Evolutionary conservation across 2,329 filamentous ascomycete species (phyloP), one percentile per base, ranked within the genome.

Genomic region (Cordyceps pruinosa): DNA sequence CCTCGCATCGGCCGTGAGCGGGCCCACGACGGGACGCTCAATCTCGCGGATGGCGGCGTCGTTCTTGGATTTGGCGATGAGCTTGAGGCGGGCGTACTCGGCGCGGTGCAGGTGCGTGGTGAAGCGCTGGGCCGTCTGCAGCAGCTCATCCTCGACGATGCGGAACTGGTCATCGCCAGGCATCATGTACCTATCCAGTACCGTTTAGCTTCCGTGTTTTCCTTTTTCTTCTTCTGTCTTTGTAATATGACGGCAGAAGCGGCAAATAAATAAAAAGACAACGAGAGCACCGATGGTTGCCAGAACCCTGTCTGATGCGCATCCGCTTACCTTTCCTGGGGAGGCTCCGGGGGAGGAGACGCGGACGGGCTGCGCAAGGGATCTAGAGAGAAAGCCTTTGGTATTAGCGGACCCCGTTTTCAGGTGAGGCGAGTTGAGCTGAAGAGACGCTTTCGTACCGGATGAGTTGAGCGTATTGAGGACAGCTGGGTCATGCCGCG

Each of bases 101-200:
- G 84, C 87, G n/a, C 84, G 81, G 66, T 92, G 88, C 2, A 93
- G 78, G 68, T 91, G 88, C 5, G 80, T 79, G 0, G 89, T 93
- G 70, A 89, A 93, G 3, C 76, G 73, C 53, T 83, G 81, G 0
- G 89, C 89, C 0, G 84, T 81, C 17, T 79, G 73, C 21, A 87
- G 72, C 61, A 94, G 83, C 63, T 93, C 89, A 64, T 94, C 89
- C 69, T 93, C 89, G 0, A 94, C 89, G 87, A 93, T 92, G 64
- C 88, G 85, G 70, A 83, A 93, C 56, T 73, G 73, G 66, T 92
- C 88, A 68, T 94, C 89, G n/a, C 84, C 85, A 47, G 83, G 77
- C 2, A 76, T 73, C 87, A 93, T 91, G 67, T 77, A 77, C 30
- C 82, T 85, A 55, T 15, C n/a, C 3, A 34, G 3, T 17, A 7